Evolutionary conservation across 2,329 filamentous ascomycete species (phyloP).

Genomic region (Anthostomella pinea): DNA sequence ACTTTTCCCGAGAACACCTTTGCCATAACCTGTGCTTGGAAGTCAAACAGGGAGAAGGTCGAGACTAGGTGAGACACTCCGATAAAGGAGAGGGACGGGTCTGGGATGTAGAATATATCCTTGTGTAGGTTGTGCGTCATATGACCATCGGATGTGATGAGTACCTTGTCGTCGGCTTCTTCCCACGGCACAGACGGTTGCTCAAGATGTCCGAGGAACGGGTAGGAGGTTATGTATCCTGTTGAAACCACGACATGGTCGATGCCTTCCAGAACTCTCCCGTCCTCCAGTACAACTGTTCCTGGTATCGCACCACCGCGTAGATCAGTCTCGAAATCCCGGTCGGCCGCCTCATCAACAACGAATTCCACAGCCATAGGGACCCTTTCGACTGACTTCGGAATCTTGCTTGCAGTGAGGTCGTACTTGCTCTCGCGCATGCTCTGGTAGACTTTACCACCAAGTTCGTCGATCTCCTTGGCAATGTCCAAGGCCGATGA

Average conservation of each 20-base stretch:
- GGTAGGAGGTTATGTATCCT: slow-evolving; percentile 66
- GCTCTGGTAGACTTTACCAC: slow-evolving; percentile 45
- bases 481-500: slow-evolving; percentile 43
- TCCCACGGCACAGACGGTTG: slow-evolving; percentile 38
- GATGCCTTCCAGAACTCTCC: slow-evolving; percentile 50
- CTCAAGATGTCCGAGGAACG: slow-evolving; percentile 56
- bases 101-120: slow-evolving; percentile 69
- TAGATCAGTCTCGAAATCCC: slow-evolving; percentile 4
- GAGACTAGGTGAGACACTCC: slow-evolving; percentile 65
- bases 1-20: slow-evolving; percentile 53
- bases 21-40: slow-evolving; percentile 62
- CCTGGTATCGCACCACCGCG: slow-evolving; percentile 43
- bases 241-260: slow-evolving; percentile 64
- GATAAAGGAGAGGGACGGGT: slow-evolving; percentile 61
- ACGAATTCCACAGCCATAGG: slow-evolving; percentile 48
- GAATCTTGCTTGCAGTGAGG: slow-evolving; percentile 51
- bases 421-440: slow-evolving; percentile 61
- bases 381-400: slow-evolving; percentile 50
- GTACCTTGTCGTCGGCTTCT: slow-evolving; percentile 47
- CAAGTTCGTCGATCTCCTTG: slow-evolving; percentile 36
- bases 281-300: slow-evolving; percentile 51
- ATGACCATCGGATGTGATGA: slow-evolving; percentile 61
- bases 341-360: slow-evolving; percentile 30
- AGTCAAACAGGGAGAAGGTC: slow-evolving; percentile 68
- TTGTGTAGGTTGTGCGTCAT: slow-evolving; percentile 66